Conservation (phyloP, 1,284 basidiomycete species). For the Ganoderma sinense region DNA sequence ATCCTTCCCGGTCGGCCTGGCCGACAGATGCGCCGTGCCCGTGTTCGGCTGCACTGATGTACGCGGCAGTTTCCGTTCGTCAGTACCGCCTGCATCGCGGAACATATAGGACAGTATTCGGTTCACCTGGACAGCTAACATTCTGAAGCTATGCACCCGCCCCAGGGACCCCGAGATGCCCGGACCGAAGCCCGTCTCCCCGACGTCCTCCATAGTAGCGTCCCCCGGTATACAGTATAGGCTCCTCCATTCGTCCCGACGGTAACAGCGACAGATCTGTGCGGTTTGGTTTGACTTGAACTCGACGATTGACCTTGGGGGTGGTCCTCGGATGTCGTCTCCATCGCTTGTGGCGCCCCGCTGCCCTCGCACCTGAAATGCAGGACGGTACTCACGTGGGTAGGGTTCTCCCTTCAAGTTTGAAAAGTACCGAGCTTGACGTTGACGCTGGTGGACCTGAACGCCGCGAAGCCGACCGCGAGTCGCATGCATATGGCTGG, state of each 20-base stretch:
- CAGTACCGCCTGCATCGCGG: background rate
- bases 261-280: background rate
- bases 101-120: background rate
- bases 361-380: background rate
- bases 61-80: background rate
- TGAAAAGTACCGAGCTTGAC: background rate
- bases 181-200: no score
- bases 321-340: background rate
- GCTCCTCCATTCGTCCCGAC: background rate
- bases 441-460: background rate
- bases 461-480: no score
- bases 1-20: background rate
- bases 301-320: no score
- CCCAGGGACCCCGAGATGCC: no score
- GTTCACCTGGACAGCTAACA: background rate
- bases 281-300: background rate
- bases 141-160: background rate
- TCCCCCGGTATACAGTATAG: no score
- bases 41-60: background rate
- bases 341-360: background rate
- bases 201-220: no score
- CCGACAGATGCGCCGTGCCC: background rate
- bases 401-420: background rate
- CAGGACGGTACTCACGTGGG: background rate
- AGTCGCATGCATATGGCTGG: no score